Evolutionary conservation across 2,329 filamentous ascomycete genomes (phyloP).

Genomic region (Cladophialophora yegresii): DNA sequence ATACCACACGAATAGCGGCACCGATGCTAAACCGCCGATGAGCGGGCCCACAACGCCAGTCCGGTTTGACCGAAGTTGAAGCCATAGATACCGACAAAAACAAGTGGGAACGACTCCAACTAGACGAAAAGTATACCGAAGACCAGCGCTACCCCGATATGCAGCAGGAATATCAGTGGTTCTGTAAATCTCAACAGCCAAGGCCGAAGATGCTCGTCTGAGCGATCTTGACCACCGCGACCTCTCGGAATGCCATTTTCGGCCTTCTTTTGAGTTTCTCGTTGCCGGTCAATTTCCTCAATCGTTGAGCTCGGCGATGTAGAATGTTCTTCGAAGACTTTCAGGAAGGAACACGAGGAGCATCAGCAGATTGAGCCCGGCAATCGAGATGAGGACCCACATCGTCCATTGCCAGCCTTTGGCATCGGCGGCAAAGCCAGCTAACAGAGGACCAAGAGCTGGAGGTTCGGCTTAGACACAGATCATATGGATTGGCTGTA

Average conservation of each 20-base stretch:
- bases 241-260: constrained; percentile 41
- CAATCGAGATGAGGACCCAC: constrained; percentile 48
- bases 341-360: constrained; percentile 41
- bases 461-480: constrained; percentile 17
- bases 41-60: constrained; percentile 41
- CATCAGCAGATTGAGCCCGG: constrained; percentile 43
- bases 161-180: constrained; percentile 42
- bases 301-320: constrained; percentile 44
- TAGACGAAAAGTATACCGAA: constrained; percentile 50
- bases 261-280: constrained; percentile 47
- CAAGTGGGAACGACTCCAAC: constrained; percentile 50
- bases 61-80: constrained; percentile 18
- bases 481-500: too few relatives aligned
- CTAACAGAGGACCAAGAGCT: constrained; percentile 40
- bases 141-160: constrained; percentile 48
- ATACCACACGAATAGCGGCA: constrained; percentile 41
- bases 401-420: constrained; percentile 48
- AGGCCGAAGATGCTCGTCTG: constrained; percentile 47
- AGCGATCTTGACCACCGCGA: constrained; percentile 45
- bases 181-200: constrained; percentile 46
- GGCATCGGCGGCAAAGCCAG: constrained; percentile 46
- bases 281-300: constrained; percentile 44
- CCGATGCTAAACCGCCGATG: constrained; percentile 41
- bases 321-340: constrained; percentile 46
- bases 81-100: constrained; percentile 41